Conservation (phyloP, 2,329 filamentous ascomycete species). For the Calonectria hongkongensis region DNA sequence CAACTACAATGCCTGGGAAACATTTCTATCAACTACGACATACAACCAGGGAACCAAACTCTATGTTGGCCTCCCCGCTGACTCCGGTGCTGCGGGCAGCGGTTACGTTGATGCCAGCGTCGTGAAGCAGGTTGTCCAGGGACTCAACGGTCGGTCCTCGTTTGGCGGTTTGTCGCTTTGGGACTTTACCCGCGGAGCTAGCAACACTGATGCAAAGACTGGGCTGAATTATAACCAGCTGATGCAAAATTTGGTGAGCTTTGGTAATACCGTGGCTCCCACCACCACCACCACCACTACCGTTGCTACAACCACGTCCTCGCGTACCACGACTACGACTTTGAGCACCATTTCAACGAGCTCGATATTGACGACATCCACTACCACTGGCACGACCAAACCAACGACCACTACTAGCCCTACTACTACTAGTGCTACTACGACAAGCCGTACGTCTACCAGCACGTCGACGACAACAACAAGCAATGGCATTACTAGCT, state of each 20-base stretch:
- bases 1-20: conserved; percentile 67
- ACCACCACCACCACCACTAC: conserved; percentile 50
- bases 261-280: conserved; percentile 56
- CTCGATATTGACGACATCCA: not conserved
- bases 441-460: not conserved
- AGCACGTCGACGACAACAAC: not conserved
- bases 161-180: conserved; percentile 69
- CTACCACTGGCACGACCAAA: not conserved
- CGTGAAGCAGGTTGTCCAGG: conserved; percentile 63
- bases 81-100: conserved; percentile 51
- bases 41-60: conserved; percentile 65
- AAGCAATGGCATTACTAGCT: no score
- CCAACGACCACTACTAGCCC: not conserved
- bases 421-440: not conserved
- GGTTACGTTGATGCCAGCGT: conserved; percentile 60
- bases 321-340: not conserved
- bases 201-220: conserved; percentile 52
- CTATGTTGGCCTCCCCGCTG: conserved; percentile 66
- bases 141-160: conserved; percentile 59
- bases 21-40: conserved; percentile 56
- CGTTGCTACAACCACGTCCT: conserved; percentile 39
- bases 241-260: conserved; percentile 61
- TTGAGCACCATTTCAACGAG: not conserved
- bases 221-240: conserved; percentile 62
- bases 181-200: conserved; percentile 62